A percentile compares a stretch with the other conserved stretches of the same genome.
Conservation (phyloP, 257 asterid genomes). For the Rubia yunnanensis region DNA sequence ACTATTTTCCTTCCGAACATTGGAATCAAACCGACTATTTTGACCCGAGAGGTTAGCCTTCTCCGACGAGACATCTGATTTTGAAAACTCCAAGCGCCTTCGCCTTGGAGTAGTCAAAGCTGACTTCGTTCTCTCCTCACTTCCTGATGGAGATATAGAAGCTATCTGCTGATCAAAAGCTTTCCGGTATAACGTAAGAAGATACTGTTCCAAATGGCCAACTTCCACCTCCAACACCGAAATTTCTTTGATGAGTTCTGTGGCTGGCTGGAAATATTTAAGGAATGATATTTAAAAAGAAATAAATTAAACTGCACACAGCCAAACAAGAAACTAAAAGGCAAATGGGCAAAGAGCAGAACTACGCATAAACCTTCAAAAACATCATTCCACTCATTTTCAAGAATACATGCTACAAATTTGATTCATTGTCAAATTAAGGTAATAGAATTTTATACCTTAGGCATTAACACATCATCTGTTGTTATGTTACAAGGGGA, state of each 20-base stretch:
- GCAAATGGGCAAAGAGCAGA: not conserved
- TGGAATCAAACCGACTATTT: conserved; percentile 21
- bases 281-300: conserved; percentile 5
- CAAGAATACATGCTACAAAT: conserved; percentile 3
- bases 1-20: conserved; percentile 30
- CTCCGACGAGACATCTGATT: conserved; percentile 33
- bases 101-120: conserved; percentile 61
- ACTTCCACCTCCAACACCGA: conserved; percentile 89
- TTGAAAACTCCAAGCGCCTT: conserved; percentile 67
- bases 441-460: conserved; percentile 31
- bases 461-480: conserved; percentile 49
- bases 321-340: not conserved
- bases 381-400: not conserved
- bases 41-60: conserved; percentile 26
- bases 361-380: not conserved
- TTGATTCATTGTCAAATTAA: not conserved
- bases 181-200: conserved; percentile 76
- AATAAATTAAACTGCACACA: not conserved
- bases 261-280: conserved; percentile 61
- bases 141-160: conserved; percentile 47
- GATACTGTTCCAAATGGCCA: conserved; percentile 90
- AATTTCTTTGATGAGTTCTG: conserved; percentile 85
- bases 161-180: conserved; percentile 77
- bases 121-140: conserved; percentile 31
- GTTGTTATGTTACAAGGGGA: conserved; percentile 29